These are phyloP conservation scores for Xylaria sp. DNA, from an alignment of 2,329 filamentous ascomycete genomes.

Conservation along the genomic window DNA sequence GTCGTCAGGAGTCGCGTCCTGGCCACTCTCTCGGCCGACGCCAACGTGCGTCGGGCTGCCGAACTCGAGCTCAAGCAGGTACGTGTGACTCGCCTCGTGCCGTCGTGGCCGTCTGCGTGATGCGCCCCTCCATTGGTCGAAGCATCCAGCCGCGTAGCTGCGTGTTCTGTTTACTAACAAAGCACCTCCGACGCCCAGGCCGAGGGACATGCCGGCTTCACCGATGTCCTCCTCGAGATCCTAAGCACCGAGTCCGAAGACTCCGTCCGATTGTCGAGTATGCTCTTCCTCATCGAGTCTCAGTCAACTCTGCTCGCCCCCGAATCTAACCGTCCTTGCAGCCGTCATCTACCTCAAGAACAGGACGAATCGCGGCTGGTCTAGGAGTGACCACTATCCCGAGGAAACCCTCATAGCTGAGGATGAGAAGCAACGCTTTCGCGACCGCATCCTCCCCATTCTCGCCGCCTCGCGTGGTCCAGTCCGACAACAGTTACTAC, in stretches of 20 bases:
- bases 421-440: constrained; percentile 86
- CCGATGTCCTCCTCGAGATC: constrained; percentile 89
- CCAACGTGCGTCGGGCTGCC: constrained; percentile 78
- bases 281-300: constrained; percentile 49
- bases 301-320: constrained; percentile 4
- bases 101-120: constrained; percentile 35
- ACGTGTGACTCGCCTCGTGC: constrained; percentile 41
- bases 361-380: constrained; percentile 92
- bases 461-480: constrained; percentile 82
- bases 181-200: constrained; percentile 65
- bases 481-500: constrained; percentile 91
- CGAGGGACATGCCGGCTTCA: constrained; percentile 89
- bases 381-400: constrained; percentile 77
- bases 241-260: constrained; percentile 87
- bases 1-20: constrained; percentile 80
- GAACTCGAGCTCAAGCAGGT: constrained; percentile 86
- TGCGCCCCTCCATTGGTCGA: constrained; percentile 37
- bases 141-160: constrained; percentile 17
- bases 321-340: constrained; percentile 54
- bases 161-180: constrained; percentile 39
- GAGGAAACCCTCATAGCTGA: constrained; percentile 82
- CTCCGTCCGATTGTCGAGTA: constrained; percentile 89
- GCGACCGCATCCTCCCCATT: constrained; percentile 88
- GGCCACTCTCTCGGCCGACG: constrained; percentile 78
- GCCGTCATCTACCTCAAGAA: constrained; percentile 99